Evolutionary conservation across 148 eudicot species (phyloP).

Genomic region (Mesembryanthemum crystallinum): DNA sequence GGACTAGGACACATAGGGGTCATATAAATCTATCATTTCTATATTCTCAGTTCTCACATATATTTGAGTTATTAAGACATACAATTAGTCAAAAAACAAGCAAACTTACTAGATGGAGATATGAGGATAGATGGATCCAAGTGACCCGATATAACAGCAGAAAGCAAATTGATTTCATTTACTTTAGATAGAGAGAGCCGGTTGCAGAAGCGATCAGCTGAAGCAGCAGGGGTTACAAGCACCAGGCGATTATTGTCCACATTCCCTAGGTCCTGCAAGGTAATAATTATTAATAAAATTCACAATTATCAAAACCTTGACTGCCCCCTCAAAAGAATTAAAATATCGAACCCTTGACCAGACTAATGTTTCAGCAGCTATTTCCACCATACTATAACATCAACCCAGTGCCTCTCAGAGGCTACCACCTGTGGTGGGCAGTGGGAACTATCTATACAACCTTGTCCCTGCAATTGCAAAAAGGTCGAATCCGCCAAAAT

Average conservation of each 20-base stretch:
- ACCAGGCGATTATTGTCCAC: constrained; percentile 44
- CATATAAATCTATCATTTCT: no score
- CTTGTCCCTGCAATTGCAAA: neutral
- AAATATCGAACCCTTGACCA: no score
- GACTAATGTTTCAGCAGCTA: neutral
- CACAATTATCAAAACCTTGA: neutral
- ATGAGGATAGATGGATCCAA: constrained; percentile 65
- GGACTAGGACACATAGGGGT: no score
- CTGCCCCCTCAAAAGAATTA: no score
- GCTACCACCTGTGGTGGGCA: neutral
- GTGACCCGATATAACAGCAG: constrained; percentile 70
- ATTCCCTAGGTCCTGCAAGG: constrained; percentile 48
- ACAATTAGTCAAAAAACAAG: constrained; percentile 6
- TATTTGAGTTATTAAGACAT: constrained; percentile 6
- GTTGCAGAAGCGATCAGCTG: constrained; percentile 25
- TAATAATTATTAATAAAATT: neutral
- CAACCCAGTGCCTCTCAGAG: neutral
- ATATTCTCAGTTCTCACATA: neutral
- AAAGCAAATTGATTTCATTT: constrained; percentile 58
- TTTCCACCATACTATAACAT: neutral
- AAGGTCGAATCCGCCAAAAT: neutral
- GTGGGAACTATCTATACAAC: no score
- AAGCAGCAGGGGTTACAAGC: constrained; percentile 60
- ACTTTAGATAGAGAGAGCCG: constrained; percentile 54
- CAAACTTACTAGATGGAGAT: constrained; percentile 68